phyloP scores from a whole-genome alignment of 805 yeast genomes.

The Metschnikowia gelsemii region DNA sequence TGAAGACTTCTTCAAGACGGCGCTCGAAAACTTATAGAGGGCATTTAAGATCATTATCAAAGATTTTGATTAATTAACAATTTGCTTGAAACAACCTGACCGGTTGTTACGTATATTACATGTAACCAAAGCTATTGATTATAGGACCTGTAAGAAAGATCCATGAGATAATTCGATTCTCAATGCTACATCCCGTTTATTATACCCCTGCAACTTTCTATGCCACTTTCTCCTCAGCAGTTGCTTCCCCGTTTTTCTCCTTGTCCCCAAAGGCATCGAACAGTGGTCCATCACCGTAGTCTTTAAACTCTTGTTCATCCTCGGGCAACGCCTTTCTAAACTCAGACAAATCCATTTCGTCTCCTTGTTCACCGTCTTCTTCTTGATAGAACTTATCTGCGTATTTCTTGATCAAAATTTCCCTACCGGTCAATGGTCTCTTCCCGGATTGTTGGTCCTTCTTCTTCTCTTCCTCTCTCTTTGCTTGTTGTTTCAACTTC shows the following conservation, averaged over 20 bases:
- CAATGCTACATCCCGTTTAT: conserved; percentile 9
- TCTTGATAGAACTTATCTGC: conserved; percentile 55
- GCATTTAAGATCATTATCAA: background rate
- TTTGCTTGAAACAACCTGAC: background rate
- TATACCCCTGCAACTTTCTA: conserved; percentile 4
- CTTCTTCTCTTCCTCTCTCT: conserved; percentile 45
- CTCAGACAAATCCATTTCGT: conserved; percentile 56
- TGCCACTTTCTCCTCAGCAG: conserved; percentile 1
- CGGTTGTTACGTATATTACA: conserved; percentile 10
- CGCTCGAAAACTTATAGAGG: conserved; percentile 16
- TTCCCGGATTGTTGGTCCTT: conserved; percentile 39
- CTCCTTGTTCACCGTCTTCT: conserved; percentile 49
- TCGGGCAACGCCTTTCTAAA: conserved; percentile 57
- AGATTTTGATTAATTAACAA: background rate
- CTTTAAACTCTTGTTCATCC: conserved; percentile 52
- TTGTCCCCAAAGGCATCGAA: conserved; percentile 16
- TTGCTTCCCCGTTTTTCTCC: conserved; percentile 5
- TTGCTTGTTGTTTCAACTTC: conserved; percentile 69
- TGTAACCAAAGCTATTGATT: conserved; percentile 6
- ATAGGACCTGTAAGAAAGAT: conserved; percentile 7
- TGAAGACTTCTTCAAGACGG: conserved; percentile 28
- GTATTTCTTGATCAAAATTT: conserved; percentile 61
- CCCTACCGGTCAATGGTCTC: conserved; percentile 63
- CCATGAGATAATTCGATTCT: conserved; percentile 10
- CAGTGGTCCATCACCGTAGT: conserved; percentile 62